phyloP scores from a whole-genome alignment of 2,329 filamentous ascomycete species.

The Talaromyces amestolkiae region DNA sequence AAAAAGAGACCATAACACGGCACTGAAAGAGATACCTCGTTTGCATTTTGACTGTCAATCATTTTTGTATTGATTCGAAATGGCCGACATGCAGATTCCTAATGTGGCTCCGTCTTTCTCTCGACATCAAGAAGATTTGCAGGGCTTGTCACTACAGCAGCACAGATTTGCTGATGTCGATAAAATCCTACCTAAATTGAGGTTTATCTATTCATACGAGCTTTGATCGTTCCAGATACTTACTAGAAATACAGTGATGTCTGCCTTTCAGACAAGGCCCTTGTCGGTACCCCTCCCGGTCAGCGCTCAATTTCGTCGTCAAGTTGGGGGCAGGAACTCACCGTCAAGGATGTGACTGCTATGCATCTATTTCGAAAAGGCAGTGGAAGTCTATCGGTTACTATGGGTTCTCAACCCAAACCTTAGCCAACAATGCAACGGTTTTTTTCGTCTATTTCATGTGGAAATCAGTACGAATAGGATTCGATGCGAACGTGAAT shows the following conservation, averaged over 20 bases:
- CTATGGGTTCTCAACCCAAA: background rate
- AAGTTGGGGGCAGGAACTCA: background rate
- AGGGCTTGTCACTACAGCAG: background rate
- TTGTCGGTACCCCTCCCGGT: background rate
- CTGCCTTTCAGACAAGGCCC: background rate
- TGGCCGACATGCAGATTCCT: background rate
- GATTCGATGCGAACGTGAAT: background rate
- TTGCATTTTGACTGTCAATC: background rate
- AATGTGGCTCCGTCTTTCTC: background rate
- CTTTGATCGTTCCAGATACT: background rate
- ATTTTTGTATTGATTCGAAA: background rate
- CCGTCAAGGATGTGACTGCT: background rate
- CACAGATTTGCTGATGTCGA: background rate
- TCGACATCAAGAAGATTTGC: background rate
- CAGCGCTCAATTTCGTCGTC: background rate
- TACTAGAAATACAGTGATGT: background rate
- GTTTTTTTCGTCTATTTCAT: background rate
- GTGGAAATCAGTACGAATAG: background rate
- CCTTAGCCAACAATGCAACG: background rate
- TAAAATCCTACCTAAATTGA: background rate
- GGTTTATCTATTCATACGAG: background rate
- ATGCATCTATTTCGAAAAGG: background rate
- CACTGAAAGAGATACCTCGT: background rate
- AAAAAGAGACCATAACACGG: background rate
- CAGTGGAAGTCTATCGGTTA: background rate